phyloP scores from a whole-genome alignment of 2,329 filamentous ascomycete species.

The Calonectria pauciramosa region DNA sequence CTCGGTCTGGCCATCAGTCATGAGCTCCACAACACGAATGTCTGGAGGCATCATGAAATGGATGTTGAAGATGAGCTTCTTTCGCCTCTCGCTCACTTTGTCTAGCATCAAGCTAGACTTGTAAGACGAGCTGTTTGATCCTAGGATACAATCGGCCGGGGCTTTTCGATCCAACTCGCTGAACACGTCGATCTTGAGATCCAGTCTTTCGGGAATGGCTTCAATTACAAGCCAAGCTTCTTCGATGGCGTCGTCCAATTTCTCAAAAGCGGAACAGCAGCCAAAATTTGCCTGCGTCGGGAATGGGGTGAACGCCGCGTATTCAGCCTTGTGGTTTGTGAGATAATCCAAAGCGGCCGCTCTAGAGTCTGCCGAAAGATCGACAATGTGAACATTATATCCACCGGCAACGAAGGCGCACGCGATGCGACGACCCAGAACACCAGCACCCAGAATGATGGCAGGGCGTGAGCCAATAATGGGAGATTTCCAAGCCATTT shows the following conservation, averaged over 20 bases:
- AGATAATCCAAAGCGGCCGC: neutral
- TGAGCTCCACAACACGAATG: neutral
- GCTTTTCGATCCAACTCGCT: neutral
- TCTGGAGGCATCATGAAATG: neutral
- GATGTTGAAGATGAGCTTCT: neutral
- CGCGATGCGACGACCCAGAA: neutral
- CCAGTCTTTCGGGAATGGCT: neutral
- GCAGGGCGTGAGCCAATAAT: neutral
- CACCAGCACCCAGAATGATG: neutral
- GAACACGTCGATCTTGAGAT: neutral
- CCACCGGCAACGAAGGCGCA: neutral
- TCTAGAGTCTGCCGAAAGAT: neutral
- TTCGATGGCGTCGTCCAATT: neutral
- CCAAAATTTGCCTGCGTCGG: neutral
- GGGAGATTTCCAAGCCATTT: neutral
- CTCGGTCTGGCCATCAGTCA: neutral
- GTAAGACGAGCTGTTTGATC: neutral
- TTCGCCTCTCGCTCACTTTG: neutral
- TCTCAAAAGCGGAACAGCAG: neutral
- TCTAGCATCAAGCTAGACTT: neutral
- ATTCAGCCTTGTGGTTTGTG: neutral
- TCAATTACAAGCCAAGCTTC: slow-evolving; percentile 1
- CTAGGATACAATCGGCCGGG: neutral
- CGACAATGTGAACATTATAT: slow-evolving; percentile 6
- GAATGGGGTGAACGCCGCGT: neutral